A percentile compares a stretch with the other conserved stretches of the same genome.
These are phyloP conservation scores for Fragaria vesca DNA, from an alignment of 306 rosid genomes.

Conservation along the genomic window DNA sequence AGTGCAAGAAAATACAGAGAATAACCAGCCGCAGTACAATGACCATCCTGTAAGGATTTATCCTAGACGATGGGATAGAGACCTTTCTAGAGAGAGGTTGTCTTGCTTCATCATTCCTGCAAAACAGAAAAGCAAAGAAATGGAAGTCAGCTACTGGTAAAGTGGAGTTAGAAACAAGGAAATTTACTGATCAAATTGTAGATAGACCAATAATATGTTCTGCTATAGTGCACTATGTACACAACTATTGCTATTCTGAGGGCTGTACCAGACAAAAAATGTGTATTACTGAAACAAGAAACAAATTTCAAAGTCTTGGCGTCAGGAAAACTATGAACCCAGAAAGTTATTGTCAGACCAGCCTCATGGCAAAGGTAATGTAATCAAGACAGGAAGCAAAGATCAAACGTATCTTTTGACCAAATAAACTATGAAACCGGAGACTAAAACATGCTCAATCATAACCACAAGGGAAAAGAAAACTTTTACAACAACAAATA, in stretches of 20 bases:
- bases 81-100: conserved; percentile 97
- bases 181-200: neutral
- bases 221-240: neutral
- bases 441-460: conserved; percentile 13
- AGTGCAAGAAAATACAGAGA: conserved; percentile 85
- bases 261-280: neutral
- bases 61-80: conserved; percentile 86
- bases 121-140: conserved; percentile 16
- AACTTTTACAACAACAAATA: neutral
- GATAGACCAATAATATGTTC: conserved; percentile 7
- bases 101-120: conserved; percentile 92
- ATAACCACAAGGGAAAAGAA: neutral
- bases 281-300: neutral
- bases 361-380: conserved; percentile 1
- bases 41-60: conserved; percentile 93
- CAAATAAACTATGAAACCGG: neutral
- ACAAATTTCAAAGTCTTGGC: neutral
- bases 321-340: conserved; percentile 11
- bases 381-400: conserved; percentile 2
- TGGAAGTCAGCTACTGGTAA: conserved; percentile 8
- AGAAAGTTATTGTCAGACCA: neutral
- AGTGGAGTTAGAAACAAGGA: conserved; percentile 12
- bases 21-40: conserved; percentile 81
- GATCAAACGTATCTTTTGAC: neutral
- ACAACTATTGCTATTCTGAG: neutral